Evolutionary conservation across 129 eudicot species (phyloP), one percentile per base, ranked within the genome.

Genomic region (Helichrysum umbraculigerum): DNA sequence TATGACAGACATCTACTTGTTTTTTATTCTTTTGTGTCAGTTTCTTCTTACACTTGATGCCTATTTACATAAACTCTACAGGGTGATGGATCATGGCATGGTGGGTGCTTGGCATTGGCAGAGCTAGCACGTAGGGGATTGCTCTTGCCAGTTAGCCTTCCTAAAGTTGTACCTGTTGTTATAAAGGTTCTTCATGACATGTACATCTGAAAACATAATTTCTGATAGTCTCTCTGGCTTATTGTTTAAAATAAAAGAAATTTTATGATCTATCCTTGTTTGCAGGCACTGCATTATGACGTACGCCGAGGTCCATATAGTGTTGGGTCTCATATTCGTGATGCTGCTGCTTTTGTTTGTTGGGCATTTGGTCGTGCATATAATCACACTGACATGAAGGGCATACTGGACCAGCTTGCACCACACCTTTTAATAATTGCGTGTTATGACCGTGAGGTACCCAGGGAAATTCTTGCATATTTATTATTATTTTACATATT

Each of bases 1-100:
- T 94, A 90, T 74, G 82, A 22, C 61, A 59, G n/a, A 68, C 80
- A 51, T 59, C 32, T 37, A 44, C 72, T 22, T 50, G 21, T 63
- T 81, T 63, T 63, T 66, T 34, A 57, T 73, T 71, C 30, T 71
- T 75, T 25, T 75, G 14, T 71, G 52, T 17, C 59, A 54, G 41
- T 52, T 52, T 66, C 35, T 66, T 16, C 5, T 21, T 68, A 50
- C 28, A 44, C 37, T 65, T 73, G 34, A 67, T 50, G 28, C 9
- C 60, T 47, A 37, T 82, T 47, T 84, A 21, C 35, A 42, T 21
- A 59, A 7, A 39, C 76, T 29, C 58, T 81, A 11, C 76, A 94
- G 99, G 99, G 99, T 71, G 99, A 94, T 89, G 99, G 99, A 72
- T 94, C 99, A 42, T 94, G 99, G 99, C 99, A 94, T 83, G 99